Evolutionary conservation across 1,284 basidiomycete genomes (phyloP).

Genomic region (Malassezia globosa): DNA sequence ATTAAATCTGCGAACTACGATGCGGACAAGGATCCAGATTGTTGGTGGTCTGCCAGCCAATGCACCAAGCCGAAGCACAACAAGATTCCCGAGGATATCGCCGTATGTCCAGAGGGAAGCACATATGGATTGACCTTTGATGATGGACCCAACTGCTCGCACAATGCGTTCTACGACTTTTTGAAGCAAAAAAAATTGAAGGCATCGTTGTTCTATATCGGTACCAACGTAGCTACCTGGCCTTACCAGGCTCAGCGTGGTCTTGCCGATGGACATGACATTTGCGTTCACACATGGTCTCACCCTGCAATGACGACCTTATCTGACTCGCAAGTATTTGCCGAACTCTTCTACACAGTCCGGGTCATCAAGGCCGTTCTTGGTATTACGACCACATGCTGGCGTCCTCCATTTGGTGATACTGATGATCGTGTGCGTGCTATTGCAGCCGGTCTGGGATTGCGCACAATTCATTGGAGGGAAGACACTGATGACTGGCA

Average conservation of each 20-base stretch:
- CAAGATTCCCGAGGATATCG: conserved; percentile 47
- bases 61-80: conserved; percentile 42
- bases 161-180: conserved; percentile 26
- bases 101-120: conserved; percentile 48
- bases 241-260: conserved; percentile 21
- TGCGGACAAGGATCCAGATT: conserved; percentile 30
- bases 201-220: conserved; percentile 30
- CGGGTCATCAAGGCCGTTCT: conserved; percentile 50
- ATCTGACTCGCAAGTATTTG: conserved; percentile 46
- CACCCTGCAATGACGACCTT: conserved; percentile 23
- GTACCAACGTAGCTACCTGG: conserved; percentile 17
- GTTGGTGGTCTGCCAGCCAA: conserved; percentile 36
- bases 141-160: conserved; percentile 36
- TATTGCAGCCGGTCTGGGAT: conserved; percentile 50
- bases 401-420: conserved; percentile 49
- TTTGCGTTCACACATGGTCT: conserved; percentile 26
- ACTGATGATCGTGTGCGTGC: conserved; percentile 51
- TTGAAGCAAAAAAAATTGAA: conserved; percentile 19
- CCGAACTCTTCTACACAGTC: conserved; percentile 52
- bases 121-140: conserved; percentile 44
- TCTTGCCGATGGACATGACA: conserved; percentile 21
- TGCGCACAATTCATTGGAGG: conserved; percentile 51
- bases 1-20: conserved; percentile 4
- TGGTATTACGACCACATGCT: conserved; percentile 50
- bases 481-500: conserved; percentile 49